Conservation (phyloP, 495 filamentous ascomycete species). For the Sordaria brevicollis region DNA sequence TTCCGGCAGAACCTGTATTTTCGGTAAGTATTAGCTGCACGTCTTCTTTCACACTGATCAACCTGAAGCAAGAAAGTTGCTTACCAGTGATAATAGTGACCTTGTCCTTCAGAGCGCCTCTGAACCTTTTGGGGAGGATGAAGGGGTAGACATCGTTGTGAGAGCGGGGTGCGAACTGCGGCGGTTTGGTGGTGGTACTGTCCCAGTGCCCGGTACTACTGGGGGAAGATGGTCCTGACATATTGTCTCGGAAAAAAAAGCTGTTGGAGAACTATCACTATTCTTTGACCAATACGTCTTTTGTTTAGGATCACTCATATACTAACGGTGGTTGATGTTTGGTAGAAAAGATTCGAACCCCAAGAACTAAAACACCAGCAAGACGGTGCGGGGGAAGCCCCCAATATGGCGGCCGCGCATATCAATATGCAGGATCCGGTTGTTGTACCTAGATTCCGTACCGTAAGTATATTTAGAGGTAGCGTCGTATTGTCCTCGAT, state of each 20-base stretch:
- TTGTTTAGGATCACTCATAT: not conserved
- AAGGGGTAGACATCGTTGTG: slow-evolving; percentile 25
- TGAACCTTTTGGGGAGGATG: slow-evolving; percentile 21
- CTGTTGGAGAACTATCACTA: too few species aligned
- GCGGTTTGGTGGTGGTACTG: not conserved
- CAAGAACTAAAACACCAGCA: not conserved
- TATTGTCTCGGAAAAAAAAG: too few species aligned
- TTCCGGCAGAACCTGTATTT: slow-evolving; percentile 16
- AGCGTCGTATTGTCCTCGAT: not conserved
- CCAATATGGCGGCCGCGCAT: accelerated
- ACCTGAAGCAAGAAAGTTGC: not conserved
- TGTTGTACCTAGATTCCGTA: not conserved
- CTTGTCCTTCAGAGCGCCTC: slow-evolving; percentile 15
- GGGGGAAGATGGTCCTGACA: not conserved
- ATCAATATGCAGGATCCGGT: not conserved
- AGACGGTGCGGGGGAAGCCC: not conserved
- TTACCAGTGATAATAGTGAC: slow-evolving; percentile 24
- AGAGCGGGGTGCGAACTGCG: slow-evolving; percentile 19
- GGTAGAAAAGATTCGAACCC: not conserved
- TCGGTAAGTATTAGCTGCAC: not conserved
- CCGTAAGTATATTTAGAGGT: too few species aligned
- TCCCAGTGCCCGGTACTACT: too few species aligned
- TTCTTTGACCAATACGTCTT: too few species aligned
- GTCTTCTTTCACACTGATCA: too few species aligned
- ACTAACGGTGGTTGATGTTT: not conserved